Base-by-base conservation (phyloP, 495 filamentous ascomycete genomes). In the Hypoxylon fragiforme region DNA sequence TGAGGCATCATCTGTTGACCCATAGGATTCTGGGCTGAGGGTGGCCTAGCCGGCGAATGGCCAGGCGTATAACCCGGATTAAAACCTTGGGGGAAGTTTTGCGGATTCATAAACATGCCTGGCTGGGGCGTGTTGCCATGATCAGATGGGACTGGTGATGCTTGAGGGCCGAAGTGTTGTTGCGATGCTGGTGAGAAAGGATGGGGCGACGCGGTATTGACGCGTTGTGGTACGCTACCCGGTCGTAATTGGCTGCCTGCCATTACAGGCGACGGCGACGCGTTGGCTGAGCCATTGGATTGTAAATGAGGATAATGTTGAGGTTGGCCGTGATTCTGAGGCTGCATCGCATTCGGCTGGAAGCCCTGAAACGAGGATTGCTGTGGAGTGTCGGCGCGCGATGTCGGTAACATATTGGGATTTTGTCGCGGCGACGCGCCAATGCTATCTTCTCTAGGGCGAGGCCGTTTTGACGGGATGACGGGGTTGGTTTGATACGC, bases 311-410 rank as follows among this genome's bases (percentile, higher is more conserved):
- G 84, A 68, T 91, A 94, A 31, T 82, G 86, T 46, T 80, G 83
- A 18, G 85, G 82, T 63, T 79, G 81, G 34, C 72, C 69, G 62
- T 57, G 78, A 75, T 73, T 85, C 82, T 66, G 84, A 62, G 60
- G 81, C 60, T 64, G 78, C 81, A 77, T 79, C 60, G 67, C 75
- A 57, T 74, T 79, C 41, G 75, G 74, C 60, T 79, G 82, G 83
- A 62, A 87, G 77, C 67, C 72, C 37, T 55, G 81, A 77, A 76
- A 85, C 78, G 42, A 78, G 71, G 60, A 81, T 59, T 95, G 88
- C 61, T 89, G 87, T 22, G 92, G 92, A 21, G 92, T 97, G 61
- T 96, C 92, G 58, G 92, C 92, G 70, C 92, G 90, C 70, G 92
- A 96, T 26, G 82, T 84, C 22, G 87, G 83, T 19, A 91, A 70